These are phyloP conservation scores for Coemansia sp. DNA, from an alignment of 192 early-diverging fungal genomes.

Conservation along the genomic window DNA sequence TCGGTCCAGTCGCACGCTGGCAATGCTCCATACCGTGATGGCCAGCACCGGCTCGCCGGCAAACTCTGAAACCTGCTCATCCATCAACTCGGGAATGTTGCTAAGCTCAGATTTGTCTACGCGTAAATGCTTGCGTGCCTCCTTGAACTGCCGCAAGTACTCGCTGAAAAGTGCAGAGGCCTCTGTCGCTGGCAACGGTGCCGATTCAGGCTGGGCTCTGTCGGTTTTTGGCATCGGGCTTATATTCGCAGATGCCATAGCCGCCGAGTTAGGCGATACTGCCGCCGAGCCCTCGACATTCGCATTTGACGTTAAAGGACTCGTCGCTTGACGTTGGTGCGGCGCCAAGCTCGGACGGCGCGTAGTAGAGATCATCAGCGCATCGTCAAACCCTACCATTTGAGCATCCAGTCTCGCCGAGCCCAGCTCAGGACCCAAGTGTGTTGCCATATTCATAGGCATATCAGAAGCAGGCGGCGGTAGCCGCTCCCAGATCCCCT, in stretches of 20 bases:
- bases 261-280: slow-evolving; percentile 6
- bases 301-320: neutral
- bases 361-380: slow-evolving; percentile 18
- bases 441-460: neutral
- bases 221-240: neutral
- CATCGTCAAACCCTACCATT: slow-evolving; percentile 6
- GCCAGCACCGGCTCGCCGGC: slow-evolving; percentile 42
- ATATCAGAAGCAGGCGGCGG: neutral
- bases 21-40: slow-evolving; percentile 46
- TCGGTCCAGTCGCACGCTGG: slow-evolving; percentile 42
- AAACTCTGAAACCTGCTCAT: slow-evolving; percentile 44
- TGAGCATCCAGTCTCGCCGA: neutral
- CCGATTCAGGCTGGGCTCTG: neutral
- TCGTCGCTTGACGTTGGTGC: neutral
- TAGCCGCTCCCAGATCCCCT: slow-evolving; percentile 26
- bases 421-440: neutral
- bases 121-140: slow-evolving; percentile 33
- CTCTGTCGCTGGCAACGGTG: slow-evolving; percentile 24
- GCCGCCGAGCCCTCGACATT: neutral
- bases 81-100: slow-evolving; percentile 28
- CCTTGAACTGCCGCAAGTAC: slow-evolving; percentile 49
- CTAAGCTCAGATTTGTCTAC: slow-evolving; percentile 23
- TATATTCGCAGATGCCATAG: neutral
- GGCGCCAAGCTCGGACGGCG: slow-evolving; percentile 15
- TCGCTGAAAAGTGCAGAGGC: slow-evolving; percentile 39